A percentile compares a stretch with the other conserved stretches of the same genome.
Evolutionary conservation across 73 alveolate species (phyloP).

Genomic region (Tetrahymena borealis): DNA sequence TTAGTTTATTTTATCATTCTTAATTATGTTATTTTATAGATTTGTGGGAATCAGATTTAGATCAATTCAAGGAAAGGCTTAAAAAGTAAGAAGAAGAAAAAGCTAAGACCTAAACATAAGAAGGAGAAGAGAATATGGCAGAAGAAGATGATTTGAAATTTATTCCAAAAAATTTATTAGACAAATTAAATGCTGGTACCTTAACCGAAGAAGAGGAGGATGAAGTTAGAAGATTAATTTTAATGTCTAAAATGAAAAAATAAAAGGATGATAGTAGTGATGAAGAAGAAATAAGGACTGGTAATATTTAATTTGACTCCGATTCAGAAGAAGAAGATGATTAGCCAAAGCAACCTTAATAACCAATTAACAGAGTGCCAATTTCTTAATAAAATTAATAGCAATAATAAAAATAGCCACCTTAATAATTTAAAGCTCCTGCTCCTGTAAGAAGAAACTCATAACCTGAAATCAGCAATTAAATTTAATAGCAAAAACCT

Average conservation of each 20-base stretch:
- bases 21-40: not conserved
- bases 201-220: not conserved
- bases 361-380: not conserved
- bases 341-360: not conserved
- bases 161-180: not conserved
- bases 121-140: not conserved
- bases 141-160: not conserved
- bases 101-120: not conserved
- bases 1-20: too few species aligned
- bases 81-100: not conserved
- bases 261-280: not conserved
- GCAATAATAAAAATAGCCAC: not conserved
- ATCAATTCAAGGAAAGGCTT: not conserved
- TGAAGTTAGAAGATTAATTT: not conserved
- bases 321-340: conserved; percentile 1
- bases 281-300: not conserved
- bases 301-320: not conserved
- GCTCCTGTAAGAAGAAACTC: not conserved
- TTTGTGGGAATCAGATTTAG: not conserved
- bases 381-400: not conserved
- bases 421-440: not conserved
- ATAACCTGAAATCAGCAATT: not conserved
- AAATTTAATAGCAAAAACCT: not conserved
- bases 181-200: not conserved
- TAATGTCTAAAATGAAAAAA: not conserved